Conservation (phyloP, 1,284 basidiomycete genomes). For the Golubevia pallescens region DNA sequence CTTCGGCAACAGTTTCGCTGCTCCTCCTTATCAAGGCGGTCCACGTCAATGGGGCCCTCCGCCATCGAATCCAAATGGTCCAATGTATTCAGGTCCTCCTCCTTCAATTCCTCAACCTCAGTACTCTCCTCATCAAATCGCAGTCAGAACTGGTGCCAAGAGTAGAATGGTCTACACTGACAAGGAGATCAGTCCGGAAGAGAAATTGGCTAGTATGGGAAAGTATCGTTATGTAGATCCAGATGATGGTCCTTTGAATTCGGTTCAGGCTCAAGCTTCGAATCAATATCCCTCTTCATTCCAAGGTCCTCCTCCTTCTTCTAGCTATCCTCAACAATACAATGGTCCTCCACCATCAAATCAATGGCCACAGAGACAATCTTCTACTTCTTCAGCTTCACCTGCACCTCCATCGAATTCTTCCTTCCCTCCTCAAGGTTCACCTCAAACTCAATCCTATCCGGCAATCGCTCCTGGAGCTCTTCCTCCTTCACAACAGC, state of each 20-base stretch:
- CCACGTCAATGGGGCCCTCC: neutral
- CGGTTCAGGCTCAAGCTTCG: neutral
- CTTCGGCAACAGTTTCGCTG: neutral
- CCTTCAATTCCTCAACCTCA: slow-evolving; percentile 3
- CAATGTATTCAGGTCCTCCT: slow-evolving; percentile 2
- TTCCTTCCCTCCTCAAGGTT: slow-evolving; percentile 3
- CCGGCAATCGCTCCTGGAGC: slow-evolving; percentile 6
- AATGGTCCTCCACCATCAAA: neutral
- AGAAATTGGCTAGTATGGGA: slow-evolving; percentile 22
- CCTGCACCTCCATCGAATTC: neutral
- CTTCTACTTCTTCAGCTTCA: neutral
- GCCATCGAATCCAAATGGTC: slow-evolving; percentile 4
- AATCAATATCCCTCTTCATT: too few species aligned
- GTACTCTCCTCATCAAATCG: slow-evolving; percentile 18
- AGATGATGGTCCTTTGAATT: slow-evolving; percentile 7
- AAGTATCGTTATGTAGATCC: slow-evolving; percentile 19
- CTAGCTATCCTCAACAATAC: neutral
- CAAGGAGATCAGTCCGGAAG: slow-evolving; percentile 23
- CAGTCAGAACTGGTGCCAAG: slow-evolving; percentile 19
- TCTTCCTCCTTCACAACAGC: slow-evolving; percentile 6
- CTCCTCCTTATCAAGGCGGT: neutral
- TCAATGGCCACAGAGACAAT: slow-evolving; percentile 1
- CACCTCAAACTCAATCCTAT: slow-evolving; percentile 12
- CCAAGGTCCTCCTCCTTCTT: neutral
- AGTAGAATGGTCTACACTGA: slow-evolving; percentile 29